A percentile compares a stretch with the other conserved stretches of the same genome.
phyloP scores from a whole-genome alignment of 2,329 filamentous ascomycete genomes.

The Beauveria asiatica region DNA sequence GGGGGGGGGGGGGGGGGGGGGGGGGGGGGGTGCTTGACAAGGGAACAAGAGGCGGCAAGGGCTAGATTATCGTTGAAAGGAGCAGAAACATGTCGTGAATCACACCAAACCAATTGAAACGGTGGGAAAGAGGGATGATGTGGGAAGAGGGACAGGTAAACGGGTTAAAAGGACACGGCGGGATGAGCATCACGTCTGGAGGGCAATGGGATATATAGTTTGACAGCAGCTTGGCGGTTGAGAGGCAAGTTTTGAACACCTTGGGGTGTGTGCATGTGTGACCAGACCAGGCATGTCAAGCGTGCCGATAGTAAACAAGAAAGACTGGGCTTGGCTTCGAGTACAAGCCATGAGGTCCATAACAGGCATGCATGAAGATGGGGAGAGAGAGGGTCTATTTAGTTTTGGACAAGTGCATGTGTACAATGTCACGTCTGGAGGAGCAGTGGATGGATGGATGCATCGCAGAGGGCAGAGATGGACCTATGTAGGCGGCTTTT shows the following conservation, averaged over 20 bases:
- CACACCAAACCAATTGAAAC: not conserved
- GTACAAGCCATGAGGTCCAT: conserved; percentile 17
- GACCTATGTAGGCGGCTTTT: not conserved
- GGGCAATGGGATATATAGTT: conserved; percentile 8
- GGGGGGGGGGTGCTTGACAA: not conserved
- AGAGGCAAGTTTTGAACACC: not conserved
- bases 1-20: too few relatives aligned
- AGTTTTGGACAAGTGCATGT: conserved; percentile 15
- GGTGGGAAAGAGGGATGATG: not conserved
- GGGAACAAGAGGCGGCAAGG: not conserved
- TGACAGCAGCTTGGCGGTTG: not conserved
- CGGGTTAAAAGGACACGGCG: not conserved
- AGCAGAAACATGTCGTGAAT: not conserved
- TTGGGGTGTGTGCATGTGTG: too few relatives aligned
- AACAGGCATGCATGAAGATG: conserved; percentile 30
- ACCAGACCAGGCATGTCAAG: not conserved
- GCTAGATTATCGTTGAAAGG: not conserved
- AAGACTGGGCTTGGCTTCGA: not conserved
- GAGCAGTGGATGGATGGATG: conserved; percentile 4
- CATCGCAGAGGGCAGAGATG: not conserved
- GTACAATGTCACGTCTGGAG: conserved; percentile 14
- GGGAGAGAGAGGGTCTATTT: conserved; percentile 24
- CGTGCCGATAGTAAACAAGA: not conserved
- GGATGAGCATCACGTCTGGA: conserved; percentile 1
- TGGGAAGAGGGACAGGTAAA: not conserved